phyloP scores from a whole-genome alignment of 768 basidiomycete species.

The Leccinum rimulosum region DNA sequence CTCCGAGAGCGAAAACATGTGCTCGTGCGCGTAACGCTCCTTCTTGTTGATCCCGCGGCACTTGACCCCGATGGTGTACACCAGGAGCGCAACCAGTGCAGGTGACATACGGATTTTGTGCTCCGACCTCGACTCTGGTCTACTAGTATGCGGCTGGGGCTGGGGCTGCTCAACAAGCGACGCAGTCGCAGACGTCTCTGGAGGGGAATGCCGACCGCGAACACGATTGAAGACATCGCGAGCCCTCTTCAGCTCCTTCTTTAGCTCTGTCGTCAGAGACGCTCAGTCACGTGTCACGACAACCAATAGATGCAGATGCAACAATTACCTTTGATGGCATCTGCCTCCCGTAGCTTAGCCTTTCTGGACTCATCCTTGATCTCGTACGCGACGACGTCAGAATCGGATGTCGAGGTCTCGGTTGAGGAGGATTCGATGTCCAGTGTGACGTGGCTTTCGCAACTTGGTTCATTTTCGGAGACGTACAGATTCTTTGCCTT shows the following conservation, averaged over 20 bases:
- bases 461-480: constrained; percentile 35
- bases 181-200: constrained; percentile 16
- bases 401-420: constrained; percentile 37
- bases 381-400: constrained; percentile 24
- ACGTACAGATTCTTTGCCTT: constrained; percentile 80
- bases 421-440: constrained; percentile 45
- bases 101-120: constrained; percentile 70
- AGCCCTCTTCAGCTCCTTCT: constrained; percentile 39
- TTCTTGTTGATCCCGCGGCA: constrained; percentile 89
- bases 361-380: constrained; percentile 28
- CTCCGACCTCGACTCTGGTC: constrained; percentile 13
- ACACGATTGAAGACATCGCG: constrained; percentile 43
- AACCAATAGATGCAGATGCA: neutral
- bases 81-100: constrained; percentile 68
- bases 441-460: constrained; percentile 32
- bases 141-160: neutral
- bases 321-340: constrained; percentile 36
- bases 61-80: constrained; percentile 96
- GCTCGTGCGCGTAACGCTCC: constrained; percentile 79
- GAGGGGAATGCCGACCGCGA: constrained; percentile 29
- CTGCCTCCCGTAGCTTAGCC: constrained; percentile 27
- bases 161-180: constrained; percentile 16
- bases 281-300: constrained; percentile 14
- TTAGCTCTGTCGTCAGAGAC: constrained; percentile 31
- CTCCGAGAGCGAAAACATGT: constrained; percentile 94